phyloP scores from a whole-genome alignment of 2,329 filamentous ascomycete genomes.

The Amylocarpus encephaloides region DNA sequence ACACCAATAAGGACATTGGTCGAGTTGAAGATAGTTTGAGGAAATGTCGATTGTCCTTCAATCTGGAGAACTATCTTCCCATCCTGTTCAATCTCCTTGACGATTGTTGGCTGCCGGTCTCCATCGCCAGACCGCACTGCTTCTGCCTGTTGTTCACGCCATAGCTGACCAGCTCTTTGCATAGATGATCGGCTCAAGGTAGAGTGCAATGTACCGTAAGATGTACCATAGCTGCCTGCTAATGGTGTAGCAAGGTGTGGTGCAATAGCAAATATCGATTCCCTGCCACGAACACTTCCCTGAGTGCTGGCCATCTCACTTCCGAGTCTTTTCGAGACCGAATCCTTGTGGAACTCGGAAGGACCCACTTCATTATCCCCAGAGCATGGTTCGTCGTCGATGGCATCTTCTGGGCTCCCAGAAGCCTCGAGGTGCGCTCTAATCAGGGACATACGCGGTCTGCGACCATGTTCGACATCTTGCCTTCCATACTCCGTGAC shows the following conservation, averaged over 20 bases:
- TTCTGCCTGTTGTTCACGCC: conserved; percentile 42
- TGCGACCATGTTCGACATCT: conserved; percentile 21
- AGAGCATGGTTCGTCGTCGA: conserved; percentile 23
- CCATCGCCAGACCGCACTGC: conserved; percentile 44
- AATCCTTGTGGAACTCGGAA: conserved; percentile 37
- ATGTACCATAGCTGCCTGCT: conserved; percentile 63
- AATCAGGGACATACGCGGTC: conserved; percentile 36
- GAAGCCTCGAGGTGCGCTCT: conserved; percentile 46
- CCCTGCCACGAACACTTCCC: conserved; percentile 33
- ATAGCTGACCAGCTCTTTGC: conserved; percentile 44
- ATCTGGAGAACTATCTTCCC: conserved; percentile 78
- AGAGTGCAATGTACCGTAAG: conserved; percentile 47
- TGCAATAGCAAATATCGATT: conserved; percentile 51
- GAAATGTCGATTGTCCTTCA: conserved; percentile 89
- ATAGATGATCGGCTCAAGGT: conserved; percentile 38
- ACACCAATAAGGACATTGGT: conserved; percentile 78
- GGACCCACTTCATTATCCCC: conserved; percentile 13
- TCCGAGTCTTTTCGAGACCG: conserved; percentile 15
- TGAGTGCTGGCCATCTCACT: conserved; percentile 22
- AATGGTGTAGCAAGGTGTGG: conserved; percentile 61
- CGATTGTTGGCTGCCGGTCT: conserved; percentile 68
- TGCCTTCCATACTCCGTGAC: conserved; percentile 23
- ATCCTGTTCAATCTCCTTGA: conserved; percentile 84
- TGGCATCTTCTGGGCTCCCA: conserved; percentile 23
- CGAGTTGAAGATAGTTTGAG: conserved; percentile 94